Conservation (phyloP, 805 yeast species). For the Kuraishia borneana region DNA sequence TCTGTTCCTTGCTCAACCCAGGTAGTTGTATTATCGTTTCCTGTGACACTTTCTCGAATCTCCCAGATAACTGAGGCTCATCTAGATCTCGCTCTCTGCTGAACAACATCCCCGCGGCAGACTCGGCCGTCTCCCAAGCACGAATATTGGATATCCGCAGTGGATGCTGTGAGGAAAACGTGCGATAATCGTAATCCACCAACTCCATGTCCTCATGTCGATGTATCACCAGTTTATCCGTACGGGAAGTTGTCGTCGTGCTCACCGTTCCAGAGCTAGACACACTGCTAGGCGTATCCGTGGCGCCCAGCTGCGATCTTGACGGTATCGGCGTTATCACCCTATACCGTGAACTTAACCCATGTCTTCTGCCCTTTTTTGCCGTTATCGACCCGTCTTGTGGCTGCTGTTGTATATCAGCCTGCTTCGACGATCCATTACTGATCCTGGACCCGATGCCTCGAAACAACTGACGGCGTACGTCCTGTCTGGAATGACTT, state of each 20-base stretch:
- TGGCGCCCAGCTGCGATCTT: neutral
- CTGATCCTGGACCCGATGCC: conserved; percentile 22
- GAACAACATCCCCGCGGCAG: conserved; percentile 18
- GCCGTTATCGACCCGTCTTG: neutral
- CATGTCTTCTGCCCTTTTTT: conserved; percentile 3
- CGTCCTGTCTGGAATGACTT: conserved; percentile 15
- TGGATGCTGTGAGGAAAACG: conserved; percentile 21
- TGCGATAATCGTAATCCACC: conserved; percentile 22
- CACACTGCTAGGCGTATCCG: conserved; percentile 10
- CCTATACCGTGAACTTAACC: too few relatives aligned
- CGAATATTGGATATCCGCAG: conserved; percentile 20
- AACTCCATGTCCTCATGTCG: conserved; percentile 13
- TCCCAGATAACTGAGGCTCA: neutral
- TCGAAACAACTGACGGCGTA: conserved; percentile 20
- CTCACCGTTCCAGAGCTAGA: conserved; percentile 10
- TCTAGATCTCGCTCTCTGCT: conserved; percentile 11
- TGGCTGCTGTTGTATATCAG: conserved; percentile 7
- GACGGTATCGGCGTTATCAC: conserved; percentile 13
- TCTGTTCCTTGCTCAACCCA: conserved; percentile 10
- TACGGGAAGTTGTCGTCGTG: conserved; percentile 8
- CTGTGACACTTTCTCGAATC: neutral
- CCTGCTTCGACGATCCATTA: too few relatives aligned
- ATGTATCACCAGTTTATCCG: conserved; percentile 14
- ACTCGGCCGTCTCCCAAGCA: conserved; percentile 25
- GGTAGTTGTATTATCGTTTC: conserved; percentile 11